Conservation (phyloP, 2,329 filamentous ascomycete species). For the Trichoderma hamatum region DNA sequence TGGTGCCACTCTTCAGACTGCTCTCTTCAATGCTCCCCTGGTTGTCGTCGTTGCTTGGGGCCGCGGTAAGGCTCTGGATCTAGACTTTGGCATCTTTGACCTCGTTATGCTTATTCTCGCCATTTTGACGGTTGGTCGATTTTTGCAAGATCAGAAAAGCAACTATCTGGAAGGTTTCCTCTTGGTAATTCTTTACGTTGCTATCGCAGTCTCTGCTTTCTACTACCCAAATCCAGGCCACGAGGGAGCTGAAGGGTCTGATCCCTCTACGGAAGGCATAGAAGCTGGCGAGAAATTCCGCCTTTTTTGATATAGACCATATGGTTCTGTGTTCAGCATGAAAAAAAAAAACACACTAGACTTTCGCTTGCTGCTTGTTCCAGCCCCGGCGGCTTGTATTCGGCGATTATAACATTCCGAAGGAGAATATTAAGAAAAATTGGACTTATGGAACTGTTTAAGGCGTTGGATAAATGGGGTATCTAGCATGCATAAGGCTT, state of each 20-base stretch:
- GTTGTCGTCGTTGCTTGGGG: constrained; percentile 74
- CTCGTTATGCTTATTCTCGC: constrained; percentile 72
- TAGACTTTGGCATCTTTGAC: constrained; percentile 78
- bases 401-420: neutral
- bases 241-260: constrained; percentile 18
- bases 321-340: neutral
- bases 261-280: neutral
- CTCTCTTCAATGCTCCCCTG: constrained; percentile 73
- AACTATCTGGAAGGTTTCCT: constrained; percentile 76
- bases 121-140: constrained; percentile 74
- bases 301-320: neutral
- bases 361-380: neutral
- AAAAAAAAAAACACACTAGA: neutral
- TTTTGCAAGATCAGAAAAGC: constrained; percentile 72
- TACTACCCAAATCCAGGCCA: constrained; percentile 54
- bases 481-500: neutral
- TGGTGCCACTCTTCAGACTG: constrained; percentile 74
- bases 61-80: constrained; percentile 63
- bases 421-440: neutral
- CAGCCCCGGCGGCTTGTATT: neutral
- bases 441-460: neutral
- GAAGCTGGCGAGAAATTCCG: neutral
- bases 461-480: neutral
- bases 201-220: constrained; percentile 61
- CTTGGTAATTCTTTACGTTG: constrained; percentile 55